Conservation (phyloP, 306 rosid species). For the apple (Malus domestica) region DNA sequence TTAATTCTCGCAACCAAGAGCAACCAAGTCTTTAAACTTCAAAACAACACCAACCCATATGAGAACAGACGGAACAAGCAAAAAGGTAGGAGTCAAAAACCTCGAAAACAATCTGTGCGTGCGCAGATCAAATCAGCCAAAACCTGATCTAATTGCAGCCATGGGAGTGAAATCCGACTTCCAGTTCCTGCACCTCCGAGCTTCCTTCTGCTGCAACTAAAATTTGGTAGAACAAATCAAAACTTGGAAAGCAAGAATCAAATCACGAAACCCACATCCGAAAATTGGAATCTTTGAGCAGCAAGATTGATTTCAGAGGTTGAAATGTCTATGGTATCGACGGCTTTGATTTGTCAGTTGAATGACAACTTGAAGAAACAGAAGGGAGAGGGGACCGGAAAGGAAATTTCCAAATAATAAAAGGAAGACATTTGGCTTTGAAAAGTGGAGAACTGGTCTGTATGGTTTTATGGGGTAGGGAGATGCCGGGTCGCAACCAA, state of each 20-base stretch:
- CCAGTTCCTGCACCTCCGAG: background rate
- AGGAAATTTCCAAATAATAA: slow-evolving; percentile 8
- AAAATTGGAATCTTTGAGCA: background rate
- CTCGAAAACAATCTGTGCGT: slow-evolving; percentile 18
- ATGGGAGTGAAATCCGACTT: slow-evolving; percentile 21
- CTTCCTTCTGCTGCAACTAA: slow-evolving; percentile 2
- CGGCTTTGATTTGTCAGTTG: slow-evolving; percentile 17
- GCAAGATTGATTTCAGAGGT: background rate
- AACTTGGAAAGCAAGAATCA: slow-evolving; percentile 3
- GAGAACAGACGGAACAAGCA: slow-evolving; percentile 14
- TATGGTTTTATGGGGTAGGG: background rate
- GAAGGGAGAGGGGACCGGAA: background rate
- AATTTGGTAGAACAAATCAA: slow-evolving; percentile 17
- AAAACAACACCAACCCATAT: slow-evolving; percentile 14
- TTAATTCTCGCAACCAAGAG: background rate
- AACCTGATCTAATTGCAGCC: slow-evolving; percentile 19
- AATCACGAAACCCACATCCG: slow-evolving; percentile 7
- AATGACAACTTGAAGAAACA: slow-evolving; percentile 15
- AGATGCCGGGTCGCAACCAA: background rate
- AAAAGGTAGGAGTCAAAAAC: slow-evolving; percentile 35
- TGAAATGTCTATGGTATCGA: slow-evolving; percentile 3
- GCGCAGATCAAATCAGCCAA: slow-evolving; percentile 32
- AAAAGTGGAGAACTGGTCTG: background rate
- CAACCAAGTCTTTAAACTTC: background rate
- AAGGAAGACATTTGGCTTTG: background rate